phyloP scores from a whole-genome alignment of 164 flowering plant species.

The Macadamia integrifolia region DNA sequence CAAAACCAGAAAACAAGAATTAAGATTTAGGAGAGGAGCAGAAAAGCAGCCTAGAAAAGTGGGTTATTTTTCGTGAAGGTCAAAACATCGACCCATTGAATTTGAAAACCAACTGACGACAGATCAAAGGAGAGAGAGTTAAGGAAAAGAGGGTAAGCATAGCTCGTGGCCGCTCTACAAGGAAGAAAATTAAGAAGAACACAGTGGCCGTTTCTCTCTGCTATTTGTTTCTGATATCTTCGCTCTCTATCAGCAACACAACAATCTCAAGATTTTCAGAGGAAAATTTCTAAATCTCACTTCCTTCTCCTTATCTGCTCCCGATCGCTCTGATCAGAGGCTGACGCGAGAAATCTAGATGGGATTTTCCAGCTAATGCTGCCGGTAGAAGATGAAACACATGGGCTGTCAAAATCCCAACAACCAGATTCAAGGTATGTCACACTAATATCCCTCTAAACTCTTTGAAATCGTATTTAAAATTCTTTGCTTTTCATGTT shows the following conservation, averaged over 20 bases:
- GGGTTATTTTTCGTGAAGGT: conserved; percentile 53
- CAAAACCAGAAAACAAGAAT: conserved; percentile 14
- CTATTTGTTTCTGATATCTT: conserved; percentile 2
- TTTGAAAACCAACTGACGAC: conserved; percentile 13
- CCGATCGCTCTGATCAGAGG: conserved; percentile 7
- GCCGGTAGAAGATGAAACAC: conserved; percentile 14
- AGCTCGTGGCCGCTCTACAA: too few species aligned
- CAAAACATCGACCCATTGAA: conserved; percentile 38
- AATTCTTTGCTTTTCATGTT: conserved; percentile 16
- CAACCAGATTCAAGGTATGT: conserved; percentile 60
- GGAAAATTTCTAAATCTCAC: conserved; percentile 4
- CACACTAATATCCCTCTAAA: conserved; percentile 18
- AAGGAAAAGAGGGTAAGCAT: not conserved
- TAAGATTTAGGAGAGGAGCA: not conserved
- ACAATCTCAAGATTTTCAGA: conserved; percentile 2
- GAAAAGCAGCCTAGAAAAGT: conserved; percentile 50
- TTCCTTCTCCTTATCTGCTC: conserved; percentile 6
- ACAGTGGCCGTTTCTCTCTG: conserved; percentile 9
- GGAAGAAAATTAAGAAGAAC: not conserved
- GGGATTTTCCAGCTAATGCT: not conserved
- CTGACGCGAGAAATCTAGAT: not conserved
- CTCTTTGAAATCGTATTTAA: conserved; percentile 19
- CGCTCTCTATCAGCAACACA: conserved; percentile 11
- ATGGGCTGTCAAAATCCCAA: conserved; percentile 29
- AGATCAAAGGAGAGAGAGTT: conserved; percentile 4